phyloP scores from a whole-genome alignment of 2,329 filamentous ascomycete genomes.

The Colletotrichum siamense region DNA sequence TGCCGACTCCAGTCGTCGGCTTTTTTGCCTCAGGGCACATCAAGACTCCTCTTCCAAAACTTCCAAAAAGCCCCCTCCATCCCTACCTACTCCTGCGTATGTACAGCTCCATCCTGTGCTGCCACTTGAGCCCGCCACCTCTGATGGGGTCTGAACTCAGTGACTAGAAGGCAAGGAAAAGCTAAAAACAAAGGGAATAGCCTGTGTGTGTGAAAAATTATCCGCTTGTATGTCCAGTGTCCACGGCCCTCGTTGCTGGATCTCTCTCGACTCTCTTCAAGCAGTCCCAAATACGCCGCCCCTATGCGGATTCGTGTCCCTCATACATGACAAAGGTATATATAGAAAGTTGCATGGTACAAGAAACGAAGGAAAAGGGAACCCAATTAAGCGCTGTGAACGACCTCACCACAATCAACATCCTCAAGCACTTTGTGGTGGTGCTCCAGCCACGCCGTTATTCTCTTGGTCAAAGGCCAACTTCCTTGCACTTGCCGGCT shows the following conservation, averaged over 20 bases:
- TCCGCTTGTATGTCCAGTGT: slow-evolving; percentile 19
- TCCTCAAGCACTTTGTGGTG: slow-evolving; percentile 35
- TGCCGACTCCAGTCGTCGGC: slow-evolving; percentile 16
- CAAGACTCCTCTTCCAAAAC: slow-evolving; percentile 2
- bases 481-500: slow-evolving; percentile 31
- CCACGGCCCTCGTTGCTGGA: slow-evolving; percentile 1
- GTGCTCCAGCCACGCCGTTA: slow-evolving; percentile 25
- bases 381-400: neutral
- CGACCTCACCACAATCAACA: neutral
- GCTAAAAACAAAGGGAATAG: slow-evolving; percentile 17
- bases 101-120: neutral
- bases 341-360: slow-evolving; percentile 21
- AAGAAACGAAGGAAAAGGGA: slow-evolving; percentile 18
- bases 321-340: slow-evolving; percentile 25
- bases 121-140: neutral
- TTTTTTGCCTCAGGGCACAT: slow-evolving; percentile 7
- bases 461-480: slow-evolving; percentile 31
- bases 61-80: neutral
- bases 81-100: neutral
- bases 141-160: neutral
- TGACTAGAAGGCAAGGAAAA: neutral
- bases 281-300: slow-evolving; percentile 22
- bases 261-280: slow-evolving; percentile 1
- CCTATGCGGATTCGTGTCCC: slow-evolving; percentile 22
- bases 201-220: slow-evolving; percentile 15